phyloP scores from a whole-genome alignment of 73 alveolate species.

The Tetrahymena thermophila region DNA sequence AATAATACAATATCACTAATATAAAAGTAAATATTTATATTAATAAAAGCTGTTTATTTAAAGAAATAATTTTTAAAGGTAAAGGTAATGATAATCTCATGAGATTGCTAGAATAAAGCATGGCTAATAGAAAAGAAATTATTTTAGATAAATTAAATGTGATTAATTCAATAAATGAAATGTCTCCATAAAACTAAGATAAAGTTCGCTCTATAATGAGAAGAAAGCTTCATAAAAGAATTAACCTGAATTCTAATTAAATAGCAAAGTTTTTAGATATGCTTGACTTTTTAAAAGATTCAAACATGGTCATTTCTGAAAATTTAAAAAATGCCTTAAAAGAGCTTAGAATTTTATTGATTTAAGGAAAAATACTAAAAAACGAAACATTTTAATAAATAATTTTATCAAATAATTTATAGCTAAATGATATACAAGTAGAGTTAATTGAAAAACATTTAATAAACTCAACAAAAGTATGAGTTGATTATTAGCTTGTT shows the following conservation, averaged over 20 bases:
- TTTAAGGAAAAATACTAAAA: not conserved
- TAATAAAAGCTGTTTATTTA: not conserved
- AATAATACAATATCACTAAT: not conserved
- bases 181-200: not conserved
- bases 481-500: not conserved
- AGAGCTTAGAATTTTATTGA: not conserved
- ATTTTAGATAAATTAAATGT: not conserved
- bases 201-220: not conserved
- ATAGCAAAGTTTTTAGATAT: not conserved
- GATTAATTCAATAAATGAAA: not conserved
- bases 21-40: not conserved
- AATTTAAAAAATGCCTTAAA: not conserved
- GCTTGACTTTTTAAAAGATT: not conserved
- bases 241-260: not conserved
- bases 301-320: not conserved
- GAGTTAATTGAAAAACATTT: not conserved
- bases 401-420: not conserved
- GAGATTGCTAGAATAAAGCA: not conserved
- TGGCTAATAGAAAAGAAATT: not conserved
- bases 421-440: not conserved
- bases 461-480: not conserved
- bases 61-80: not conserved
- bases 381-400: not conserved
- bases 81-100: not conserved
- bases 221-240: not conserved